Percentiles rank a stretch among this genome's conserved stretches.
These are phyloP conservation scores for Acrodontium crateriforme DNA, from an alignment of 2,329 filamentous ascomycete species.

Conservation along the genomic window DNA sequence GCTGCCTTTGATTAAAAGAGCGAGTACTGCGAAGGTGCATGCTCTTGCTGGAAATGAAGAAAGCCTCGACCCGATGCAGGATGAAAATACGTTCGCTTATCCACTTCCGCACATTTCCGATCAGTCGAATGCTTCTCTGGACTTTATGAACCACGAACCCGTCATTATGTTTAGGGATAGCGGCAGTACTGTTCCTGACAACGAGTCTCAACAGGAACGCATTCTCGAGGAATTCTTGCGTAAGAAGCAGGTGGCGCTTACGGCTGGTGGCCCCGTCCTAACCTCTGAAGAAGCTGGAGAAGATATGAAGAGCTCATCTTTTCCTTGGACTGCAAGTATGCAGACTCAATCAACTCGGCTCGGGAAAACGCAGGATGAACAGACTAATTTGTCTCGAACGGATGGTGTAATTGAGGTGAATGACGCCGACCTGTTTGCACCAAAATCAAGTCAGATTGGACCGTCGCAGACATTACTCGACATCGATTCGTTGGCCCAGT, in stretches of 20 bases:
- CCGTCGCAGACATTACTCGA: neutral
- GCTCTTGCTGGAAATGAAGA: neutral
- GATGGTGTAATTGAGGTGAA: neutral
- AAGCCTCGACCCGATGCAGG: conserved; percentile 6
- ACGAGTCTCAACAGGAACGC: conserved; percentile 27
- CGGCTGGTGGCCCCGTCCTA: neutral
- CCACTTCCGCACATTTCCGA: too few relatives aligned
- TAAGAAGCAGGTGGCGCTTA: conserved; percentile 6
- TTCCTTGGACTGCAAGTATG: conserved; percentile 12
- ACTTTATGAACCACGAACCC: conserved; percentile 28
- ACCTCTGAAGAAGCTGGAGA: neutral
- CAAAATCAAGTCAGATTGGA: too few relatives aligned
- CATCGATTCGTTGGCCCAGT: neutral
- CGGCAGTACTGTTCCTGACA: conserved; percentile 30
- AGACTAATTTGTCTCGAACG: neutral
- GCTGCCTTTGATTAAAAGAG: conserved; percentile 5
- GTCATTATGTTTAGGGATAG: conserved; percentile 26
- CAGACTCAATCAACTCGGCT: too few relatives aligned
- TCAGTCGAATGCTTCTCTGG: conserved; percentile 21
- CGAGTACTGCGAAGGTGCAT: conserved; percentile 1
- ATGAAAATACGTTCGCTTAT: conserved; percentile 9
- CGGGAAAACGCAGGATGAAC: neutral
- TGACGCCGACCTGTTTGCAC: too few relatives aligned
- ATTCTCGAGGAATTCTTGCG: conserved; percentile 25
- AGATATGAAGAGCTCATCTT: conserved; percentile 11